Evolutionary conservation across 345 rosid genomes (phyloP), one percentile per base, ranked within the genome.

Genomic region (Lenwebbia sp.): DNA sequence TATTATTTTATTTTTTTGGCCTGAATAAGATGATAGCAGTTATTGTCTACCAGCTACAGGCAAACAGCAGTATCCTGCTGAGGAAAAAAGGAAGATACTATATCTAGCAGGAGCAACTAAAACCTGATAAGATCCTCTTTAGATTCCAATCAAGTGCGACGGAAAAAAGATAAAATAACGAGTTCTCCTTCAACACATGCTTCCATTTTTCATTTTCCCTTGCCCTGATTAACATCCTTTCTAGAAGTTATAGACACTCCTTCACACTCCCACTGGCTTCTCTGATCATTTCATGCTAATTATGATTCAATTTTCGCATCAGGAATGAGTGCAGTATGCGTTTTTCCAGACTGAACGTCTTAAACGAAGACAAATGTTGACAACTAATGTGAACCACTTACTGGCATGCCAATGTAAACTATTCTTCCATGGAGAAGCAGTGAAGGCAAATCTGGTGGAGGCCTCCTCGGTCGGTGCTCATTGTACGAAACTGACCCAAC

Each of bases 341-440:
- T 62, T 44, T 41, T 30, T 62, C 75, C 75, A 62, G 75, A 15
- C 40, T 30, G 41, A 30, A 62, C 2, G 5, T 11, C 75, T 62
- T 15, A 62, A 62, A 62, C 30, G 75, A 62, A 30, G 21, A 62
- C 75, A 62, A 30, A 30, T 62, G 11, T 15, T 30, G 41, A 62
- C 41, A 62, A 30, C 15, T 15, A 74, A 57, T 11, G 13, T 84
- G 54, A 60, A 10, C 30, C 7, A 88, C 95, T 90, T 87, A 97
- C 99, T 55, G 98, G 99, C 97, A 96, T 94, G 85, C 98, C 98
- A 87, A 96, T 94, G 90, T 93, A 95, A 84, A 97, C 96, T 2
- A 96, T 94, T 83, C 99, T 93, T 22, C 93, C 94, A 65, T 94
- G 88, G 78, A 95, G 94, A 87, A 97, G 95, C 89, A 94, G 88